Evolutionary conservation across 1,284 basidiomycete species (phyloP), one percentile per base, ranked within the genome.

Genomic region (Bjerkandera adusta): DNA sequence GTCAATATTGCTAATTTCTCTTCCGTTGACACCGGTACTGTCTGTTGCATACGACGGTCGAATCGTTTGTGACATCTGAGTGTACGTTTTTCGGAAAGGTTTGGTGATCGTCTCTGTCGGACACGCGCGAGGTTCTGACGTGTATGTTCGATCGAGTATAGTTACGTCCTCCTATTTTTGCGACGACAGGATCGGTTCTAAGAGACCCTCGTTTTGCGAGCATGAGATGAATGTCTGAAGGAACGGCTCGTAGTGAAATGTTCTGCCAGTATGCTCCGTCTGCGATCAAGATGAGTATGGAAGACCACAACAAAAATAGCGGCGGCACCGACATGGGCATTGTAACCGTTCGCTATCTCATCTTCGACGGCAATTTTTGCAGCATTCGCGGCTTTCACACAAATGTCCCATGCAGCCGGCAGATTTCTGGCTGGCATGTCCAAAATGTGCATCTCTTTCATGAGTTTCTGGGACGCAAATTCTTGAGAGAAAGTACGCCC

Each of bases 241-340:
- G 61, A 83, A 81, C 0, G 77, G 79, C 53, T 79, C 78, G 52
- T 82, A 83, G 59, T 83, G 78, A 54, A 75, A 77, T 7, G 79
- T 81, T 16, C 80, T 64, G 43, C 75, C 78, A 35, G 76, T 53
- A 50, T 78, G 71, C 24, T 83, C 80, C 3, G 70, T 71, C 80
- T 83, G 35, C 21, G 45, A 21, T n/a, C 3, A 34, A 32, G 30
- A 26, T 5, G 8, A n/a, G 10, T 18, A 30, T 48, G 16, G 8
- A n/a, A 42, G 21, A 20, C 18, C 13, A 11, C 32, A 16, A 13
- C 13, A 15, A 50, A 38, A 25, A 43, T 12, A 22, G 29, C 16
- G 5, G 37, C 50, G 22, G 13, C n/a, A 66, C 77, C 44, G 49
- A 81, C 79, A 61, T 76, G 64, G 3, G 68, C 69, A 30, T 61